phyloP scores from a whole-genome alignment of 768 basidiomycete genomes.

The Lentinula sp. region DNA sequence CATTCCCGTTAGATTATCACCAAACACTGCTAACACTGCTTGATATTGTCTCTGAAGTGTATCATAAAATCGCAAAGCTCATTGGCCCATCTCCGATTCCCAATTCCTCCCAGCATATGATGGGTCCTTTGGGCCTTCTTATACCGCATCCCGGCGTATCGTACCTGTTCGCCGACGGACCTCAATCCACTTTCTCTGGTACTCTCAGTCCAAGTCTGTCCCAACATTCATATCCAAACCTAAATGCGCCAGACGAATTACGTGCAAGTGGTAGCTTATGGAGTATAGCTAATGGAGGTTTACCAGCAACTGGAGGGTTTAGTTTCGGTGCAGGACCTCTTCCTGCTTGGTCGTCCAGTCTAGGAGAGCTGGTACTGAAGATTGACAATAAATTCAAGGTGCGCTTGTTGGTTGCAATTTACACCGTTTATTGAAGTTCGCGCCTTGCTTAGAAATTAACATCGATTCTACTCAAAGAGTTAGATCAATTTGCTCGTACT shows the following conservation, averaged over 20 bases:
- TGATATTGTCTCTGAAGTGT: slow-evolving; percentile 85
- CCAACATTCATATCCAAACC: slow-evolving; percentile 22
- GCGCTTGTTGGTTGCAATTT: neutral
- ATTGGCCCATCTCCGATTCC: slow-evolving; percentile 80
- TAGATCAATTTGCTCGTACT: slow-evolving; percentile 76
- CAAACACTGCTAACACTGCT: slow-evolving; percentile 84
- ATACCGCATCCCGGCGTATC: slow-evolving; percentile 81
- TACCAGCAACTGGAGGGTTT: slow-evolving; percentile 16
- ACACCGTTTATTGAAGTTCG: neutral
- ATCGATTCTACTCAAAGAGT: slow-evolving; percentile 71
- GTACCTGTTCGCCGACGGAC: slow-evolving; percentile 59
- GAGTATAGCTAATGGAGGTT: slow-evolving; percentile 59
- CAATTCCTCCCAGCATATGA: slow-evolving; percentile 59
- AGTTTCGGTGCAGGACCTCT: slow-evolving; percentile 38
- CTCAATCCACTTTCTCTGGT: slow-evolving; percentile 12
- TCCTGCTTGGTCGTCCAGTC: slow-evolving; percentile 50
- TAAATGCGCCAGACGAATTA: slow-evolving; percentile 2
- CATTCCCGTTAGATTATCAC: slow-evolving; percentile 87
- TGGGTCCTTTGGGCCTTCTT: slow-evolving; percentile 71
- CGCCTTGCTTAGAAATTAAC: slow-evolving; percentile 68
- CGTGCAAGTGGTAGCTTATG: slow-evolving; percentile 54
- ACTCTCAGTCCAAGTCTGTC: slow-evolving; percentile 16
- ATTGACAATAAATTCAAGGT: slow-evolving; percentile 86
- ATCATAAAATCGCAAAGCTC: slow-evolving; percentile 79
- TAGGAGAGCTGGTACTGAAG: slow-evolving; percentile 74